Evolutionary conservation across 2,329 filamentous ascomycete species (phyloP).

Genomic region (Paecilomyces niveus): DNA sequence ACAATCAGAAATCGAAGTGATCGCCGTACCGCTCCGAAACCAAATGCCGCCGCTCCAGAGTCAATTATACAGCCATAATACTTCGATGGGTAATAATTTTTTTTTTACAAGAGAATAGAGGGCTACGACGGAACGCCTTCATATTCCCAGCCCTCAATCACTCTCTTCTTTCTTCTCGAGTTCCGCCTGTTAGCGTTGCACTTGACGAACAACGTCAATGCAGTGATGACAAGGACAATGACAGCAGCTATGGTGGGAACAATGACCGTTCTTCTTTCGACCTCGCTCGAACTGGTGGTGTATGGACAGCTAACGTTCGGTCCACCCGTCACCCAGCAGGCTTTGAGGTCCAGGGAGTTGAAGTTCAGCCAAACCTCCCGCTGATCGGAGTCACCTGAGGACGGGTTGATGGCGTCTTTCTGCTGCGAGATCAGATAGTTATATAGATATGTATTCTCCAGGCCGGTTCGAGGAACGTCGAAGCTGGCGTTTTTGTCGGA

Average conservation of each 20-base stretch:
- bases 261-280: constrained; percentile 44
- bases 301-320: constrained; percentile 55
- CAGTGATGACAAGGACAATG: constrained; percentile 55
- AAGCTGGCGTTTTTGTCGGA: constrained; percentile 41
- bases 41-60: no score
- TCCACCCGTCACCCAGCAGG: constrained; percentile 56
- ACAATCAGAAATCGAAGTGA: no score
- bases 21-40: no score
- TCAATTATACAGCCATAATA: no score
- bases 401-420: constrained; percentile 16
- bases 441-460: constrained; percentile 57
- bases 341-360: constrained; percentile 49
- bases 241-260: constrained; percentile 57
- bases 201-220: constrained; percentile 57
- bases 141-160: constrained; percentile 56
- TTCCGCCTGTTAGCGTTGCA: constrained; percentile 55
- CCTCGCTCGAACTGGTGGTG: constrained; percentile 32
- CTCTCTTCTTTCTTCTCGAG: constrained; percentile 44
- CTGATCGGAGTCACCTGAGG: constrained; percentile 17
- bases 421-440: constrained; percentile 29
- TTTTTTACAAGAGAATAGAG: not conserved
- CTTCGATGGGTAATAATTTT: no score
- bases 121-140: constrained; percentile 54
- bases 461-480: constrained; percentile 51
- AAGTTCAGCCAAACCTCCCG: constrained; percentile 52